These are phyloP conservation scores for Wickerhamomyces sp. DNA, from an alignment of 1,139 yeast genomes.

Conservation along the genomic window DNA sequence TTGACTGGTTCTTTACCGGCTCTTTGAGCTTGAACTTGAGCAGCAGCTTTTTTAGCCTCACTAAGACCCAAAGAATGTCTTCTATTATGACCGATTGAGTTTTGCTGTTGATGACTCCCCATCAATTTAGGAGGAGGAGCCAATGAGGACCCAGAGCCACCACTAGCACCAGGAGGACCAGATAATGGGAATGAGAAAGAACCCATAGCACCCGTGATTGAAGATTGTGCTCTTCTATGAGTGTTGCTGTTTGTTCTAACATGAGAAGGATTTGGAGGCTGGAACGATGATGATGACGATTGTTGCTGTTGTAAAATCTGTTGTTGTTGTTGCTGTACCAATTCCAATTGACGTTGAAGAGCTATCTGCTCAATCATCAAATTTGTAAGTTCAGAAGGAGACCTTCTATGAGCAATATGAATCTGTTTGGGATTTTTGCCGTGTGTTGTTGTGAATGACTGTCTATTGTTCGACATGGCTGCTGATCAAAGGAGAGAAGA, in stretches of 20 bases:
- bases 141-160: not conserved
- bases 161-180: constrained; percentile 9
- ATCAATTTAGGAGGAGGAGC: constrained; percentile 14
- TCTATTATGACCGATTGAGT: constrained; percentile 65
- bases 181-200: constrained; percentile 21
- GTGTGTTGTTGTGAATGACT: constrained; percentile 28
- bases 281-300: constrained; percentile 53
- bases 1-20: constrained; percentile 29
- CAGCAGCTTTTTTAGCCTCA: constrained; percentile 98
- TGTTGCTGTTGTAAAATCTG: constrained; percentile 77
- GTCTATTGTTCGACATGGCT: constrained; percentile 14
- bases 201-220: constrained; percentile 26
- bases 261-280: constrained; percentile 12
- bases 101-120: constrained; percentile 2
- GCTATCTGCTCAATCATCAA: constrained; percentile 92
- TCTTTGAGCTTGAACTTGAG: constrained; percentile 72
- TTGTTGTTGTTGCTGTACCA: constrained; percentile 88
- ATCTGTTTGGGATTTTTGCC: constrained; percentile 46
- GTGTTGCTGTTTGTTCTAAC: constrained; percentile 24
- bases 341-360: constrained; percentile 86
- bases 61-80: constrained; percentile 89
- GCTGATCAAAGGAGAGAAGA: not conserved
- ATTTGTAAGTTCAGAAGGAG: constrained; percentile 93
- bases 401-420: constrained; percentile 90
- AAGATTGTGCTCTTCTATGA: constrained; percentile 27